Base-by-base conservation (phyloP, 139 green algal species). In the Tetraselmis chui region DNA sequence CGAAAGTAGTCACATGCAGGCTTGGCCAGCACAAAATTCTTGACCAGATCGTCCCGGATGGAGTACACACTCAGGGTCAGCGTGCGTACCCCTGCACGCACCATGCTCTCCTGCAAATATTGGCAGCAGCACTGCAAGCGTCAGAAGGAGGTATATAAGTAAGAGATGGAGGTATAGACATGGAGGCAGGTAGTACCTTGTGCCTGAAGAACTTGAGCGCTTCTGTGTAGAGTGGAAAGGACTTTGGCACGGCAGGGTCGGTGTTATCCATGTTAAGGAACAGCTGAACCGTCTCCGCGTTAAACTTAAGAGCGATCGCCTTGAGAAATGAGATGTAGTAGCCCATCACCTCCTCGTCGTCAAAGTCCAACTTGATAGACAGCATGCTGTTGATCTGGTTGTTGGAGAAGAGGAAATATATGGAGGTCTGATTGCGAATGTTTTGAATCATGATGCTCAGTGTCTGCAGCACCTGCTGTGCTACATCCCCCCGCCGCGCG, bases 301-400 rank as follows among this genome's bases (percentile, higher is more conserved):
- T 97, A 27, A 99, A 93, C 82, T 96, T 98, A 1, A 99, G 85
- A 82, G 85, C 93, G 76, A 99, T 96, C 32, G 95, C 95, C 84
- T 99, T 98, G 27, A 99, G 90, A 80, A 99, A 95, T 30, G 95
- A 96, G 77, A 99, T 96, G 88, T 97, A 99, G 88, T 96, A 98
- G 31, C 93, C 96, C 76, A 98, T 89, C 75, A 98, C 88, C 86
- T 99, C 96, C 74, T 99, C 96, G 79, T 99, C 95, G 1, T 95
- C 89, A 80, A 98, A 98, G 88, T 99, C 93, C 80, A 98, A 97
- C 45, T 86, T 81, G 81, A 97, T 88, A 29, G 83, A 80, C 22
- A 98, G 91, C 29, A 99, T 95, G 78, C 96, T 92, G 90, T 99
- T 99, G 76, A 99, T 90, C 84, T 98, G 93, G 88, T 99, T 96